Evolutionary conservation across 805 yeast species (phyloP), one percentile per base, ranked within the genome.

Genomic region (Suhomyces vadensis): DNA sequence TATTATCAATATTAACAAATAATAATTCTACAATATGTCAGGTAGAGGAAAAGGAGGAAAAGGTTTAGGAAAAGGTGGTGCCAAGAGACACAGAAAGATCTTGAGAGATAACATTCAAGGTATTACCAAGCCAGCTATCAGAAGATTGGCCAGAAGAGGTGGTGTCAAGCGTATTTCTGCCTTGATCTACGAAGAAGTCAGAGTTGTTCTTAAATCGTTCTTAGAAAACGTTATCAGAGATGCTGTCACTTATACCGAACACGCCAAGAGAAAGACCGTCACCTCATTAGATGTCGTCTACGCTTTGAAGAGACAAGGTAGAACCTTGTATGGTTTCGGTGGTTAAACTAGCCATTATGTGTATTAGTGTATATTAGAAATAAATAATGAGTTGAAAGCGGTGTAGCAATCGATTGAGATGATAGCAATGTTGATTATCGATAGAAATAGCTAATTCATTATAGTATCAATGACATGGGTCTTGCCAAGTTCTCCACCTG

Each of bases 41-140:
- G 97, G 98, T 74, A 91, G 97, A 83, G 99, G 99, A 70, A 92
- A 94, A 89, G 98, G 98, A 71, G 99, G 98, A 71, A 94, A 94
- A 87, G 99, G 99, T 79, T 83, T 94, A 65, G 99, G 99, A 69
- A 94, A 94, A 81, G 98, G 97, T 78, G 99, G 99, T 81, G 99
- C 99, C 67, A 92, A 92, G 85, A 90, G 99, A 78, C 99, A 92
- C 90, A 89, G 98, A 85, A 91, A 91, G 88, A 88, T 92, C 77
- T 82, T 91, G 59, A 91, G 98, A 83, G 99, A 94, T 76, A 94
- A 92, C 92, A 92, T 94, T 61, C 97, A 91, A 79, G 99, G 99
- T 82, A 92, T 92, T 72, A 92, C 99, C 54, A 92, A 92, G 84
- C 99, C 99, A 71, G 99, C 99, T 69, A 92, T 92, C 70, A 90